These are phyloP conservation scores for Rossbeevera mucosa DNA, from an alignment of 768 basidiomycete species.

Conservation along the genomic window DNA sequence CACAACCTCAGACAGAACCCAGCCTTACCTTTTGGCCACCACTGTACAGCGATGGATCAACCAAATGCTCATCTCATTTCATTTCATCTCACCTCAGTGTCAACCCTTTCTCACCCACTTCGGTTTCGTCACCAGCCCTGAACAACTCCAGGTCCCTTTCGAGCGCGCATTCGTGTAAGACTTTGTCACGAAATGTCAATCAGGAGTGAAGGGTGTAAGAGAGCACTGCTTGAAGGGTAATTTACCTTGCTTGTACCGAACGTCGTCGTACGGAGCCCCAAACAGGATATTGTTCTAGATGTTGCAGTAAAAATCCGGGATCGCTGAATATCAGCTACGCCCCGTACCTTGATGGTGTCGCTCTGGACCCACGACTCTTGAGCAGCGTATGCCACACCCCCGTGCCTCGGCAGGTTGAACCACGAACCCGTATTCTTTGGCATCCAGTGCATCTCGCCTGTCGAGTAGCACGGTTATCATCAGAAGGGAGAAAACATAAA, in stretches of 20 bases:
- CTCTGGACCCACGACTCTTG: conserved; percentile 3
- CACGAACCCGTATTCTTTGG: not conserved
- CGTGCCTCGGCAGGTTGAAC: conserved; percentile 3
- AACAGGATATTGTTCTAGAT: conserved; percentile 2
- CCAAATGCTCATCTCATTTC: not conserved
- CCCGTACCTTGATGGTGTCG: conserved; percentile 3
- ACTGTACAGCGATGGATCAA: not conserved
- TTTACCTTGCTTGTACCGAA: conserved; percentile 1
- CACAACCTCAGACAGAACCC: too few species aligned
- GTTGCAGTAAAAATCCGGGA: not conserved
- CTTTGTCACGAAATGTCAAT: not conserved
- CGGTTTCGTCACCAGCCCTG: not conserved
- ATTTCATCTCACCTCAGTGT: conserved; percentile 1
- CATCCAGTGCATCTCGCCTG: conserved; percentile 6
- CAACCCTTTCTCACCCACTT: conserved; percentile 2
- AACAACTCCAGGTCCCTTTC: not conserved
- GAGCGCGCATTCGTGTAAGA: not conserved
- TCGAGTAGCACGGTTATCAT: not conserved
- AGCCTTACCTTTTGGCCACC: conserved; percentile 1
- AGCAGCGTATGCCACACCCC: conserved; percentile 1
- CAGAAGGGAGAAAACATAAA: not conserved
- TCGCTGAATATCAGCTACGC: not conserved
- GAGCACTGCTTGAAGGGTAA: not conserved
- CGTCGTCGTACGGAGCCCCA: not conserved
- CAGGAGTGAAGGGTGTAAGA: not conserved